phyloP scores from a whole-genome alignment of 148 eudicot genomes.

The Arctostaphylos glauca region DNA sequence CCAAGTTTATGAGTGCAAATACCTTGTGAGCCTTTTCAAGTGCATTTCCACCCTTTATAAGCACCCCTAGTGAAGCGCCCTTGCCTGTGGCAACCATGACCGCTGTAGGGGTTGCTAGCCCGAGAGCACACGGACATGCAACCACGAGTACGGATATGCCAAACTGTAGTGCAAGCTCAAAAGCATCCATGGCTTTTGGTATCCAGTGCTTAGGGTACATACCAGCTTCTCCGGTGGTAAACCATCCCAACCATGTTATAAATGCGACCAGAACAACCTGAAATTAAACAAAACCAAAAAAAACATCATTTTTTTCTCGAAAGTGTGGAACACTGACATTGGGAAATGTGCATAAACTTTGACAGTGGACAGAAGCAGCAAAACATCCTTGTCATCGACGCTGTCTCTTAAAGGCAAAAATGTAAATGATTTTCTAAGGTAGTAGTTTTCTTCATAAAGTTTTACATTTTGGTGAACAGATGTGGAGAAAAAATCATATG shows the following conservation, averaged over 20 bases:
- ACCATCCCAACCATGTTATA: conserved; percentile 87
- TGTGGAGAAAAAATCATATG: background rate
- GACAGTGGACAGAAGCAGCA: background rate
- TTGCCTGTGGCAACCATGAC: conserved; percentile 99
- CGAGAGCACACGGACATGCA: conserved; percentile 98
- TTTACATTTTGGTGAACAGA: background rate
- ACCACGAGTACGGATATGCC: conserved; percentile 92
- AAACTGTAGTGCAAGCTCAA: conserved; percentile 97
- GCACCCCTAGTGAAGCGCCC: conserved; percentile 97
- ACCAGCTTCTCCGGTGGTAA: conserved; percentile 66
- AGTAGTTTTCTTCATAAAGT: background rate
- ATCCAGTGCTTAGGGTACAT: conserved; percentile 76
- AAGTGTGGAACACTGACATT: background rate
- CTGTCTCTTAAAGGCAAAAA: background rate
- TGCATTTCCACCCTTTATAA: conserved; percentile 92
- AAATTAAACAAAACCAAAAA: conserved; percentile 9
- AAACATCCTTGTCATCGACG: background rate
- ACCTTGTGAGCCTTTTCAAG: conserved; percentile 97
- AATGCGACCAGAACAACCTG: conserved; percentile 82
- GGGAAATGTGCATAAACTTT: background rate
- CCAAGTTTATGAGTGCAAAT: conserved; percentile 1
- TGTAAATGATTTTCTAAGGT: background rate
- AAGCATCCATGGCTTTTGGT: conserved; percentile 85
- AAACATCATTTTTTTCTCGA: background rate
- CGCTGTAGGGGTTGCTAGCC: conserved; percentile 98